A percentile compares a stretch with the other conserved stretches of the same genome.
phyloP scores from a whole-genome alignment of 2,329 filamentous ascomycete genomes.

The Fusarium cyanostomum region DNA sequence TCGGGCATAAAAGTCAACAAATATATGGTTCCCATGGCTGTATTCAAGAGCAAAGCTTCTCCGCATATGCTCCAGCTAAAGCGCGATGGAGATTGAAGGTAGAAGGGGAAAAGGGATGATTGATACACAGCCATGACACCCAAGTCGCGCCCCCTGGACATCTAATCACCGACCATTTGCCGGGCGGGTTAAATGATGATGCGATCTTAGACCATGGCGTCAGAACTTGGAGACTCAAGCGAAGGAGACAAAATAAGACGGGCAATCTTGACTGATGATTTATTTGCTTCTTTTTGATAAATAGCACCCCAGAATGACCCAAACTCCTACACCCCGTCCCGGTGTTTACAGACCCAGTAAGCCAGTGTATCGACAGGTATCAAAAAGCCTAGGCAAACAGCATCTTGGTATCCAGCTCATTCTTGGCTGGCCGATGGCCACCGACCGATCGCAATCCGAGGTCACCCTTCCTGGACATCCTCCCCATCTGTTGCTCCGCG shows the following conservation, averaged over 20 bases:
- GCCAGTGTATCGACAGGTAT: conserved; percentile 42
- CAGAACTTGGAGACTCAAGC: not conserved
- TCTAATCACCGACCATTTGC: conserved; percentile 39
- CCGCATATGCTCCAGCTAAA: conserved; percentile 34
- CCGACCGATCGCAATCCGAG: conserved; percentile 78
- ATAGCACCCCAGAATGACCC: conserved; percentile 39
- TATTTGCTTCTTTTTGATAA: conserved; percentile 28
- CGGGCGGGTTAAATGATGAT: conserved; percentile 39
- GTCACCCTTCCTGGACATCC: conserved; percentile 76
- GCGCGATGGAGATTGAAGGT: conserved; percentile 18
- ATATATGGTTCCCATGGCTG: conserved; percentile 34
- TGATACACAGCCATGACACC: conserved; percentile 21
- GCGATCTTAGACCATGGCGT: conserved; percentile 23
- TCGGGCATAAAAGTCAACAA: conserved; percentile 25
- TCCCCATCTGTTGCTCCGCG: conserved; percentile 77
- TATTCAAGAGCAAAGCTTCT: conserved; percentile 27
- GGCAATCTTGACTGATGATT: conserved; percentile 14
- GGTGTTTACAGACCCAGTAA: conserved; percentile 39
- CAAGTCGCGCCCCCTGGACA: conserved; percentile 27
- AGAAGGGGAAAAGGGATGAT: conserved; percentile 25
- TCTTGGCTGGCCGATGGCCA: conserved; percentile 68
- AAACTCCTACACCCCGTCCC: conserved; percentile 42
- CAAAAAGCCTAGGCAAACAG: conserved; percentile 71
- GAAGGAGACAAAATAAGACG: conserved; percentile 6
- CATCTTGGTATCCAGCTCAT: conserved; percentile 79